A percentile compares a stretch with the other conserved stretches of the same genome.
phyloP scores from a whole-genome alignment of 345 rosid genomes.

The Pistacia integerrima region DNA sequence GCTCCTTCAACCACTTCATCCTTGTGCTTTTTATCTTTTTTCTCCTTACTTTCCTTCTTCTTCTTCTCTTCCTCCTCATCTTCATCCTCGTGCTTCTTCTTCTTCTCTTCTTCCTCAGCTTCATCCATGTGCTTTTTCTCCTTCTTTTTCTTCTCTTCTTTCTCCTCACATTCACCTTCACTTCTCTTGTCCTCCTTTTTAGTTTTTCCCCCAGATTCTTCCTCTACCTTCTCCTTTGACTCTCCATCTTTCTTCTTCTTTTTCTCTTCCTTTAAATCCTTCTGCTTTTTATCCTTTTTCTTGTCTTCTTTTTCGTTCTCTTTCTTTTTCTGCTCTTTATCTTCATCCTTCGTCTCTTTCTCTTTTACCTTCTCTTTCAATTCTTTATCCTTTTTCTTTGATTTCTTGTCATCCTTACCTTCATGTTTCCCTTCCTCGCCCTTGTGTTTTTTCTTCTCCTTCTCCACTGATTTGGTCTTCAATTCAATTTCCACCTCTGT shows the following conservation, averaged over 20 bases:
- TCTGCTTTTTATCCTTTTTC: constrained; percentile 2
- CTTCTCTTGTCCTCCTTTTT: background rate
- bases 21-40: background rate
- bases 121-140: background rate
- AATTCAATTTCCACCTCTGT: constrained; percentile 53
- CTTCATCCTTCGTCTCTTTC: constrained; percentile 17
- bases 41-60: background rate
- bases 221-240: background rate
- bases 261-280: background rate
- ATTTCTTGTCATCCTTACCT: constrained; percentile 26
- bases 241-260: background rate
- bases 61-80: constrained; percentile 16
- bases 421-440: constrained; percentile 20
- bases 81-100: background rate
- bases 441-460: constrained; percentile 40
- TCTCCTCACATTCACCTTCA: constrained; percentile 17
- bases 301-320: background rate
- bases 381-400: constrained; percentile 30
- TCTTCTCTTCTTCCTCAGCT: constrained; percentile 10
- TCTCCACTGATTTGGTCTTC: constrained; percentile 60
- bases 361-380: constrained; percentile 10
- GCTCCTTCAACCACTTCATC: background rate
- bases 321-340: constrained; percentile 1
- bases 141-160: constrained; percentile 1
- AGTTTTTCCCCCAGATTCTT: background rate